These are phyloP conservation scores for Fusarium sp. DNA, from an alignment of 2,329 filamentous ascomycete species.

Conservation along the genomic window DNA sequence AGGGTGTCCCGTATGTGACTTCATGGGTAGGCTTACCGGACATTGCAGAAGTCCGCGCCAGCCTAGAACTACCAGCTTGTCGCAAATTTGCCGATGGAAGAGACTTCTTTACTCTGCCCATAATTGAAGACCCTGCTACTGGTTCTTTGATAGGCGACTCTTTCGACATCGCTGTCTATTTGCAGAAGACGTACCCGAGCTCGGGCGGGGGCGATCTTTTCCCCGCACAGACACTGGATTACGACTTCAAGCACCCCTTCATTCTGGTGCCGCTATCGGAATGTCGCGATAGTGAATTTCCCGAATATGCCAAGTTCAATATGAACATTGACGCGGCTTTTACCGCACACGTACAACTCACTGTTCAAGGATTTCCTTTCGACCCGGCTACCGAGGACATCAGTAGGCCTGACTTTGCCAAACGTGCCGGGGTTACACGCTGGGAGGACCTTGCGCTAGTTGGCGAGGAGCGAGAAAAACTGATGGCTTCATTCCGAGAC, in stretches of 20 bases:
- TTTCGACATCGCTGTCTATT: conserved; percentile 75
- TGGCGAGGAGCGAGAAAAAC: conserved; percentile 58
- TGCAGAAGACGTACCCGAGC: conserved; percentile 66
- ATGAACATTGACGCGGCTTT: conserved; percentile 68
- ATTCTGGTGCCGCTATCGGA: conserved; percentile 56
- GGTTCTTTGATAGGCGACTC: conserved; percentile 68
- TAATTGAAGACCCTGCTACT: conserved; percentile 64
- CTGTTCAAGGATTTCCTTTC: conserved; percentile 61
- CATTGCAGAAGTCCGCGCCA: conserved; percentile 63
- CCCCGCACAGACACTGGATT: conserved; percentile 60
- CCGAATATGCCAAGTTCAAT: conserved; percentile 67
- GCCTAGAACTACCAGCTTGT: conserved; percentile 62
- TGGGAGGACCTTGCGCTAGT: conserved; percentile 62
- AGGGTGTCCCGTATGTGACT: conserved; percentile 54
- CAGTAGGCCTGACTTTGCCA: conserved; percentile 63
- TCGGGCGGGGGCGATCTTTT: conserved; percentile 65
- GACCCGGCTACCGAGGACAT: conserved; percentile 63
- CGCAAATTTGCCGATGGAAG: conserved; percentile 70
- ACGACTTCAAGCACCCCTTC: conserved; percentile 43
- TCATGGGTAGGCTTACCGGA: conserved; percentile 68
- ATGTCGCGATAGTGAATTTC: conserved; percentile 43
- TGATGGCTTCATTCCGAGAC: conserved; percentile 58
- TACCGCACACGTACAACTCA: conserved; percentile 60
- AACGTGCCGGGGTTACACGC: conserved; percentile 58
- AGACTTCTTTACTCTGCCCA: conserved; percentile 73